Evolutionary conservation across 1,139 yeast species (phyloP).

Genomic region (Nadsonia commutata): DNA sequence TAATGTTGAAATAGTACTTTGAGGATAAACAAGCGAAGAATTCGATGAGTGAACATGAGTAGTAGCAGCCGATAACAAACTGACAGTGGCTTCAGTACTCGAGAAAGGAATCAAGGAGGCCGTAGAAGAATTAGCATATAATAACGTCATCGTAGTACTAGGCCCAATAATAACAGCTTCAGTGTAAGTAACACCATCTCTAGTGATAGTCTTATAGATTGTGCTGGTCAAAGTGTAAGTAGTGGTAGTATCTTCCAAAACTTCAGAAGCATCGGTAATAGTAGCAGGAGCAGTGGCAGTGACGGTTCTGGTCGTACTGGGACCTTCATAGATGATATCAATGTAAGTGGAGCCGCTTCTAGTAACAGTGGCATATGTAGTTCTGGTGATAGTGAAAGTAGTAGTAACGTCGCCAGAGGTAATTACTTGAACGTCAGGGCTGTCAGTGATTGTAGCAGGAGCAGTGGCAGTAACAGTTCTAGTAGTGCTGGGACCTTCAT

Average conservation of each 20-base stretch:
- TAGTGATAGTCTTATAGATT: neutral
- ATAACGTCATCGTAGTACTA: neutral
- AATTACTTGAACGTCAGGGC: neutral
- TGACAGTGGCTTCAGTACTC: too few species aligned
- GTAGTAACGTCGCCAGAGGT: neutral
- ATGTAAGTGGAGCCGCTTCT: neutral
- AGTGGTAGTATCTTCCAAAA: neutral
- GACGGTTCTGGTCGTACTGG: neutral
- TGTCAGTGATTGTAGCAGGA: neutral
- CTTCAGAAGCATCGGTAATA: neutral
- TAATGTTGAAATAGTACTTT: too few species aligned
- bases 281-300: neutral
- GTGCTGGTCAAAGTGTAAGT: neutral
- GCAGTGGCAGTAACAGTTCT: neutral
- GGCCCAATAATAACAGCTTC: neutral
- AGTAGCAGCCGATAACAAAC: too few species aligned
- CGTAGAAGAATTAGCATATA: too few species aligned
- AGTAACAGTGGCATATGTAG: neutral
- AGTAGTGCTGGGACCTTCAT: neutral
- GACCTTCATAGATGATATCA: neutral
- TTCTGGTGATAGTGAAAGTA: neutral
- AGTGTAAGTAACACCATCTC: neutral
- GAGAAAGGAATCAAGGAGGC: too few species aligned
- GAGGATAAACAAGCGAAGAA: too few species aligned
- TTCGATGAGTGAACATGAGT: too few species aligned